Base-by-base conservation (phyloP, 805 yeast species). In the Groenewaldozyma salmanticensis region DNA sequence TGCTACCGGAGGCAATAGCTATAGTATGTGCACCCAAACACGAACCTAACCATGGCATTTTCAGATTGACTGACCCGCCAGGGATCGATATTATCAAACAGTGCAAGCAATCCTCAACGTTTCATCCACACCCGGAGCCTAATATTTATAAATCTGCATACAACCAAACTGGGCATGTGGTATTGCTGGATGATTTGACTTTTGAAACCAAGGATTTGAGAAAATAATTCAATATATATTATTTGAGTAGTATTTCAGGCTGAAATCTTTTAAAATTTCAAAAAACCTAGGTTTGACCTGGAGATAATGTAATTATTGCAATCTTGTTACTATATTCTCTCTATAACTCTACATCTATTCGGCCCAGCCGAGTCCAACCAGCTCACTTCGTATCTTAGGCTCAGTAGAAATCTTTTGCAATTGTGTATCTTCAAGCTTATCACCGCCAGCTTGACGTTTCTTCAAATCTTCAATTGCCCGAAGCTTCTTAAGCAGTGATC, bases 401-500 rank as follows among this genome's bases (percentile, higher is more conserved):
- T 92, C 99, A 38, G 94, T 86, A 47, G 77, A 72, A 51, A 92
- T 90, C 65, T 92, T 92, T 58, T 84, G 70, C 33, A 85, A 67
- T 67, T 92, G 99, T 24, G 97, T 92, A 54, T 81, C 94, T 65
- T 92, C 98, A 52, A 92, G 72, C 46, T 77, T 70, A 48, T 87
- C 96, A 38, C 90, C 94, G 42, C 67, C 69, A 5, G 81, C 82
- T 64, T 84, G 87, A 60, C 90, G 84, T 69, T 75, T 74, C 63
- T 88, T 88, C 55, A 92, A 72, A 40, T 77, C 78, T 61, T 88
- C 95, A 52, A 92, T 92, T n/a, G 98, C 96, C 57, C 97, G 75
- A 48, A 90, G 72, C 65, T 92, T 92, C 68, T 92, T 92, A 62
- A 88, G 72, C 59, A 92, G 71, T 24, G 92, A 78, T 60, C 98